Percentiles rank a stretch among this genome's conserved stretches.
phyloP scores from a whole-genome alignment of 2,329 filamentous ascomycete genomes.

The Stachybotrys echinatus region DNA sequence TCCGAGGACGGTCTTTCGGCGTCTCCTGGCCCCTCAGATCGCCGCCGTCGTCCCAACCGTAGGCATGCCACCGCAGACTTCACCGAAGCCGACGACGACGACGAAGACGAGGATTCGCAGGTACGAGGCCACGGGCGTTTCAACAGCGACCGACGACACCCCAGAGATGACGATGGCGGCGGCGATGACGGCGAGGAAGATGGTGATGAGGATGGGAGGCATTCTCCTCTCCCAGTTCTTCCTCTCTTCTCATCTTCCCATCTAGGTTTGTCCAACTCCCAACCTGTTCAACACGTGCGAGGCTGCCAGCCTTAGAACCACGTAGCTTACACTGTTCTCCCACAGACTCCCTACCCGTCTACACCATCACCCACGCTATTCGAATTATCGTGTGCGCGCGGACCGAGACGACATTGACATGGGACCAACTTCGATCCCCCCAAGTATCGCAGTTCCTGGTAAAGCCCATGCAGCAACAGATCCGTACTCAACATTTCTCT shows the following conservation, averaged over 20 bases:
- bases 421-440: conserved; percentile 93
- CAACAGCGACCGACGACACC: conserved; percentile 26
- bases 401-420: conserved; percentile 87
- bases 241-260: conserved; percentile 78
- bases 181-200: conserved; percentile 41
- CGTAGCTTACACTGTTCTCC: conserved; percentile 3
- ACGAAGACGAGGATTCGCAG: conserved; percentile 35
- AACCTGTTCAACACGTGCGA: neutral
- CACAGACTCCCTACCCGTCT: conserved; percentile 78
- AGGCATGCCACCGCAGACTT: conserved; percentile 59
- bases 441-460: conserved; percentile 94
- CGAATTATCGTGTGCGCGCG: conserved; percentile 76
- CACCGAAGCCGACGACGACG: conserved; percentile 56
- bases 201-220: conserved; percentile 34
- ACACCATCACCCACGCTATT: conserved; percentile 85
- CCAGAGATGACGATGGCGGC: conserved; percentile 42
- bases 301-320: conserved; percentile 4
- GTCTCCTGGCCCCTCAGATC: conserved; percentile 21
- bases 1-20: conserved; percentile 22
- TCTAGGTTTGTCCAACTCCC: conserved; percentile 58
- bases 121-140: conserved; percentile 24
- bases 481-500: conserved; percentile 76
- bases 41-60: conserved; percentile 18
- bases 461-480: conserved; percentile 91
- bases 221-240: conserved; percentile 39